Conservation (phyloP, 768 basidiomycete genomes). For the Tricholoma saponaceum region DNA sequence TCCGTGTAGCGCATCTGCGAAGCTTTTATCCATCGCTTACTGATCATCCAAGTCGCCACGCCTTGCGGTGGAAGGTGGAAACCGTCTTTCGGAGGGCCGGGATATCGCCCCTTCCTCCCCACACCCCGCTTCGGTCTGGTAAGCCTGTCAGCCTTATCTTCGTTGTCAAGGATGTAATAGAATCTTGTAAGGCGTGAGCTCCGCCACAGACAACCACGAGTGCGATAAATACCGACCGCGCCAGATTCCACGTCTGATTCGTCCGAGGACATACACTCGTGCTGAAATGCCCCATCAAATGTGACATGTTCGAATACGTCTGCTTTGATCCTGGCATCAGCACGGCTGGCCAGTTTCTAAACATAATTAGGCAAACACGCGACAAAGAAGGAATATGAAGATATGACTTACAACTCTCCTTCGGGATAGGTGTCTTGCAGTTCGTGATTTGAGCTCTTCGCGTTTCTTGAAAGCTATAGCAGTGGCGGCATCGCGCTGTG, state of each 20-base stretch:
- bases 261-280: constrained; percentile 80
- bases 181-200: constrained; percentile 59
- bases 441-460: constrained; percentile 61
- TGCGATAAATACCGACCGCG: constrained; percentile 37
- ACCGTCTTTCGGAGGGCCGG: constrained; percentile 54
- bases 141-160: constrained; percentile 40
- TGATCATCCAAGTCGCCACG: constrained; percentile 73
- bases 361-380: constrained; percentile 3
- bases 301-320: constrained; percentile 52
- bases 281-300: constrained; percentile 67
- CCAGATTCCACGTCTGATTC: constrained; percentile 59
- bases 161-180: constrained; percentile 57
- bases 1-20: constrained; percentile 43
- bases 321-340: constrained; percentile 52
- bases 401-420: constrained; percentile 53
- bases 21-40: constrained; percentile 53
- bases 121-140: constrained; percentile 53
- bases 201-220: constrained; percentile 66
- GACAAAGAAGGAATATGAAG: not conserved
- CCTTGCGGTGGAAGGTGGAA: constrained; percentile 59
- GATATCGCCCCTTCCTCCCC: constrained; percentile 50
- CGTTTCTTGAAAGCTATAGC: constrained; percentile 44
- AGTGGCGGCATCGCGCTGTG: constrained; percentile 46
- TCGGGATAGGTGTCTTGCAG: constrained; percentile 54
- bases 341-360: constrained; percentile 68